These are phyloP conservation scores for Eucalyptus cloeziana DNA, from an alignment of 345 rosid species.

Conservation along the genomic window DNA sequence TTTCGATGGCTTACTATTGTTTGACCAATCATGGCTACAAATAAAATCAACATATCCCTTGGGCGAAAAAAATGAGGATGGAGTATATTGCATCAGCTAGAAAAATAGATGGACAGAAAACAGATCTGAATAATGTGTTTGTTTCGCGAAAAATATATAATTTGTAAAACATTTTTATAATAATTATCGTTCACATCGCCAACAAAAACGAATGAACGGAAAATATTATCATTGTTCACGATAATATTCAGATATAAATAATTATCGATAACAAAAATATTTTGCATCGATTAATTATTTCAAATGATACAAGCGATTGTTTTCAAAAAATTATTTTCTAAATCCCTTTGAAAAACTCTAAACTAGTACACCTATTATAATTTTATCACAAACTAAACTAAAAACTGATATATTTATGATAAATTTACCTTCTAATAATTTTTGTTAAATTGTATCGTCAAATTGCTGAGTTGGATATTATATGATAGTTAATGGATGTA, in stretches of 20 bases:
- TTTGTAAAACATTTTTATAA: accelerated
- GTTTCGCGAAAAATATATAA: accelerated
- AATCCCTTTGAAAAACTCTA: not conserved
- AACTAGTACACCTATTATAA: not conserved
- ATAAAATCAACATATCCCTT: not conserved
- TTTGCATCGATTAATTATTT: not conserved
- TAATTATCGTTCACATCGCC: accelerated
- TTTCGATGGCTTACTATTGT: not conserved
- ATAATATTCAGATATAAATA: not conserved
- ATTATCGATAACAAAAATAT: not conserved
- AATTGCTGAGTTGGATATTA: no score
- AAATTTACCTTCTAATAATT: no score
- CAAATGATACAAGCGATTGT: accelerated
- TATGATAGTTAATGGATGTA: no score
- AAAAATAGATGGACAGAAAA: not conserved
- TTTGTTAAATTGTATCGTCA: no score
- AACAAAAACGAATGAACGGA: not conserved
- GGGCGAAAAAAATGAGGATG: not conserved
- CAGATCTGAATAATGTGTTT: accelerated
- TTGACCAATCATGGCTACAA: not conserved
- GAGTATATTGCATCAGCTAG: not conserved
- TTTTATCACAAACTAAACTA: no score
- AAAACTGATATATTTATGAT: no score
- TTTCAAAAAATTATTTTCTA: not conserved
- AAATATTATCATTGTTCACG: not conserved